Conservation (phyloP, 1,284 basidiomycete genomes). For the Lentinula novae-zelandiae region DNA sequence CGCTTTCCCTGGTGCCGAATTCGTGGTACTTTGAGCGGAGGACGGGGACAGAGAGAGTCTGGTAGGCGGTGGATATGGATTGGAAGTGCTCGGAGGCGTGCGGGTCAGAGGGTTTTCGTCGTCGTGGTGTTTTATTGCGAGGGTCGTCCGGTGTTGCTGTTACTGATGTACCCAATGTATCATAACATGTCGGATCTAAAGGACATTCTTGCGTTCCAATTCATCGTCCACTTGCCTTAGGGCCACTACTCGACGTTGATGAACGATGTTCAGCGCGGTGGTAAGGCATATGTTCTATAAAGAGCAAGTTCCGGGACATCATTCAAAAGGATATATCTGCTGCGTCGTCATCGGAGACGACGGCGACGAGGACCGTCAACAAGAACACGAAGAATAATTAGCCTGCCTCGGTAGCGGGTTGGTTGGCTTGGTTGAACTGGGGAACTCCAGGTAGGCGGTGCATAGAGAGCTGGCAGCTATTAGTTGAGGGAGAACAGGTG, state of each 20-base stretch:
- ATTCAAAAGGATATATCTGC: slow-evolving; percentile 39
- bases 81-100: slow-evolving; percentile 90
- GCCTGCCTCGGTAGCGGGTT: slow-evolving; percentile 56
- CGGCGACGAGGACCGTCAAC: slow-evolving; percentile 29
- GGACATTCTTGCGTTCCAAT: slow-evolving; percentile 88
- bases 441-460: slow-evolving; percentile 66
- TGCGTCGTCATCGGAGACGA: slow-evolving; percentile 69
- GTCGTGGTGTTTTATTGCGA: slow-evolving; percentile 91
- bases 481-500: slow-evolving; percentile 60
- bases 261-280: neutral
- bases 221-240: slow-evolving; percentile 48
- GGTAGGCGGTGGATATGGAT: slow-evolving; percentile 83
- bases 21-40: slow-evolving; percentile 94
- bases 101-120: slow-evolving; percentile 96
- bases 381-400: too few relatives aligned
- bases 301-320: slow-evolving; percentile 9
- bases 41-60: slow-evolving; percentile 83
- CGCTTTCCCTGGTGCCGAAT: slow-evolving; percentile 76
- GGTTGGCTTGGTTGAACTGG: slow-evolving; percentile 41
- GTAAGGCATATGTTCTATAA: slow-evolving; percentile 3
- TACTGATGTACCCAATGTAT: neutral
- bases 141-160: slow-evolving; percentile 54
- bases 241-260: too few relatives aligned
- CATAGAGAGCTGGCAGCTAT: slow-evolving; percentile 63
- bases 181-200: slow-evolving; percentile 45